phyloP scores from a whole-genome alignment of 2,329 filamentous ascomycete genomes.

The Lasiodiplodia theobromae region DNA sequence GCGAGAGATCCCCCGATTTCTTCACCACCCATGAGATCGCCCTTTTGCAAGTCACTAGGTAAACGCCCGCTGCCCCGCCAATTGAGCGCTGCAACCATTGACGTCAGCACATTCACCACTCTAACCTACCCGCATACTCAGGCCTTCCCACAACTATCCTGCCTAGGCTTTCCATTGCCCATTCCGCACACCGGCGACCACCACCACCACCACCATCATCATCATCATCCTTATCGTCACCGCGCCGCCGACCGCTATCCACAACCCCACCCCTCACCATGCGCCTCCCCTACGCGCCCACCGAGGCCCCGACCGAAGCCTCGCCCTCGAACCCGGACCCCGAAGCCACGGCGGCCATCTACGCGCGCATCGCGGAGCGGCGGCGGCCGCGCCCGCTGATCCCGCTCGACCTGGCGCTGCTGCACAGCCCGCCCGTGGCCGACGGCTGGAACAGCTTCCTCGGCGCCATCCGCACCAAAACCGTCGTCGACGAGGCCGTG shows the following conservation, averaged over 20 bases:
- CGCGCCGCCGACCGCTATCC: constrained; percentile 24
- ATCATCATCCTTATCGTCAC: background rate
- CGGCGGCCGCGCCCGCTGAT: constrained; percentile 59
- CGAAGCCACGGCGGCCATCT: constrained; percentile 56
- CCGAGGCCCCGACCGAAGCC: constrained; percentile 53
- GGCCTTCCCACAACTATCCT: background rate
- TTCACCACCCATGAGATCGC: constrained; percentile 4
- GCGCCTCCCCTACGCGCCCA: constrained; percentile 62
- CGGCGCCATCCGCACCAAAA: constrained; percentile 62
- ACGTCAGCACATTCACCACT: background rate
- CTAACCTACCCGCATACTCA: background rate
- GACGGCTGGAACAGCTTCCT: constrained; percentile 67
- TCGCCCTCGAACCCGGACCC: constrained; percentile 37
- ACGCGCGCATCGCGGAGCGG: constrained; percentile 60
- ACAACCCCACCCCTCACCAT: constrained; percentile 46
- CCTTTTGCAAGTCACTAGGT: constrained; percentile 10
- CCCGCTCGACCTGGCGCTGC: constrained; percentile 61
- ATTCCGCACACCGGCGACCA: background rate
- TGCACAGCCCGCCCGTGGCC: constrained; percentile 63
- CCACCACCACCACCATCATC: background rate
- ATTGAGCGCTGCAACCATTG: background rate
- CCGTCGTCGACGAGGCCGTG: constrained; percentile 58
- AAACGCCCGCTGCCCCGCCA: background rate
- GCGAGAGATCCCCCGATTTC: background rate
- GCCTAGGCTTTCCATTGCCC: background rate